Conservation (phyloP, 140 eudicot genomes). For the Flaveria floridana region DNA sequence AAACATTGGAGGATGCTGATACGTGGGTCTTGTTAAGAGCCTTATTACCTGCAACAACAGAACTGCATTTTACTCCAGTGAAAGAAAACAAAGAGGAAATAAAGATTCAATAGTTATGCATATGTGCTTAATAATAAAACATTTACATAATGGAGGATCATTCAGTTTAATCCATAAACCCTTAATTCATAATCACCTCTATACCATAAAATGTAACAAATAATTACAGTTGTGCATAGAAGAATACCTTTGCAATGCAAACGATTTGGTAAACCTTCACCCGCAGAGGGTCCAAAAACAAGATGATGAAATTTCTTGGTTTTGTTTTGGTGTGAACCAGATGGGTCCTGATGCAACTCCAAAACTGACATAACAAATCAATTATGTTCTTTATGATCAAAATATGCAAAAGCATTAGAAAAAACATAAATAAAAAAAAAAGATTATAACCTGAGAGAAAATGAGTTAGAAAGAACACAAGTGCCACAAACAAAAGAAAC, state of each 20-base stretch:
- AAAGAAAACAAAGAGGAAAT: not conserved
- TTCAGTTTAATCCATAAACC: not conserved
- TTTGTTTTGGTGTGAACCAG: constrained; percentile 33
- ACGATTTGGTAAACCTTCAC: constrained; percentile 77
- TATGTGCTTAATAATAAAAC: not conserved
- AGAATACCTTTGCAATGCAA: constrained; percentile 78
- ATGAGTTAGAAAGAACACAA: constrained; percentile 49
- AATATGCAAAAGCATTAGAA: not conserved
- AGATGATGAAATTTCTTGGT: constrained; percentile 56
- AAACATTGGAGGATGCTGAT: constrained; percentile 37
- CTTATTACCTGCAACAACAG: constrained; percentile 54
- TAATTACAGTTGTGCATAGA: not conserved
- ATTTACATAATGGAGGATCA: not conserved
- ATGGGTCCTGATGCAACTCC: constrained; percentile 50
- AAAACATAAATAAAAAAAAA: not conserved
- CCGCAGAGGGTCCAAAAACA: constrained; percentile 81
- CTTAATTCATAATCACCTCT: not conserved
- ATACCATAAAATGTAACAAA: constrained; percentile 7
- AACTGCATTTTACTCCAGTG: not conserved
- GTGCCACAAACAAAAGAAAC: constrained; percentile 47
- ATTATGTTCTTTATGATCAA: not conserved
- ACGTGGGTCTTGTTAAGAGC: constrained; percentile 67
- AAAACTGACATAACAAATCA: constrained; percentile 43
- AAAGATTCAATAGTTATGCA: not conserved
- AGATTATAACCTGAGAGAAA: constrained; percentile 48